phyloP scores from a whole-genome alignment of 495 filamentous ascomycete genomes.

The Eremomyces bilateralis region DNA sequence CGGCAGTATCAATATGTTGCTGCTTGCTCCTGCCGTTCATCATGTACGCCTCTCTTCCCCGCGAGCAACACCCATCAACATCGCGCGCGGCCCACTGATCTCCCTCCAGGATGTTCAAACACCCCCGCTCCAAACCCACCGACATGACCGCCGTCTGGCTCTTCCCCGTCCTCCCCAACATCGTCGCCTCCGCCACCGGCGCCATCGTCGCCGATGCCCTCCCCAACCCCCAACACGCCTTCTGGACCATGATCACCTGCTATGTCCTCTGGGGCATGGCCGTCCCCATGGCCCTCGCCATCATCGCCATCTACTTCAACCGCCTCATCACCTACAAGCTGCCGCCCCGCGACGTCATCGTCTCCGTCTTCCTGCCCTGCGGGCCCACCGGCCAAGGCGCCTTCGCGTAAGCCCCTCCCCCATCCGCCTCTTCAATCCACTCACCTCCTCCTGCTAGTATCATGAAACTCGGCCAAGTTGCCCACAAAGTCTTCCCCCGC shows the following conservation, averaged over 20 bases:
- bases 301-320: constrained; percentile 38
- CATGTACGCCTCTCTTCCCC: constrained; percentile 23
- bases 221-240: constrained; percentile 26
- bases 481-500: constrained; percentile 26
- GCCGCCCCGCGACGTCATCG: constrained; percentile 35
- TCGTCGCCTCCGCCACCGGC: constrained; percentile 37
- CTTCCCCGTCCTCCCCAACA: constrained; percentile 34
- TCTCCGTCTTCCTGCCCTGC: constrained; percentile 37
- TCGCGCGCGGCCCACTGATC: neutral
- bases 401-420: constrained; percentile 28
- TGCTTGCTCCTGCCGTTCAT: constrained; percentile 33
- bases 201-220: constrained; percentile 31
- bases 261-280: constrained; percentile 42
- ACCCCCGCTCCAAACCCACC: constrained; percentile 17
- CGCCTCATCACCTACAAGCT: constrained; percentile 34
- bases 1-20: constrained; percentile 25
- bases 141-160: constrained; percentile 38
- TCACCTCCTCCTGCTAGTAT: neutral
- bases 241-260: constrained; percentile 32
- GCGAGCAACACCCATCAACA: neutral
- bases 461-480: constrained; percentile 32
- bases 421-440: too few relatives aligned
- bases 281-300: constrained; percentile 29
- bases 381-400: constrained; percentile 38
- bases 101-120: constrained; percentile 13